These are phyloP conservation scores for Gliomastix tumulicola DNA, from an alignment of 2,329 filamentous ascomycete genomes.

Conservation along the genomic window DNA sequence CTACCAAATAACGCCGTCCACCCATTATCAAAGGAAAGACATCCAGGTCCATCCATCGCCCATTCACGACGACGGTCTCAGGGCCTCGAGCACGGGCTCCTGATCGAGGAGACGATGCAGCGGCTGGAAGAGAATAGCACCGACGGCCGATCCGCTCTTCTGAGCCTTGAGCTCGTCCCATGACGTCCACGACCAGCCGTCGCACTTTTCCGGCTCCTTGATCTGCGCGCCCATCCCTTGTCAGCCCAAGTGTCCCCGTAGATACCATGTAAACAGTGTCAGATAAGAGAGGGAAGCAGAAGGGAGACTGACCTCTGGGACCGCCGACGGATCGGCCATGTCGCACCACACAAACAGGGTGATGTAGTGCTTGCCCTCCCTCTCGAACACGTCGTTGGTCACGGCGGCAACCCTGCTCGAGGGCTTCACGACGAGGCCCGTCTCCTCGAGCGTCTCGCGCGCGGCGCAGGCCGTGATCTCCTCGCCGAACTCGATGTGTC, in stretches of 20 bases:
- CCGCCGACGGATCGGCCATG: slow-evolving; percentile 34
- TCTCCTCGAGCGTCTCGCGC: slow-evolving; percentile 66
- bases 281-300: background rate
- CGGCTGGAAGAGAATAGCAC: slow-evolving; percentile 21
- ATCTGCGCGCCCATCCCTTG: too few relatives aligned
- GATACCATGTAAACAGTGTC: too few relatives aligned
- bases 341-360: slow-evolving; percentile 60
- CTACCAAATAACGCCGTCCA: too few relatives aligned
- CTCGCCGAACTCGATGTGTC: slow-evolving; percentile 68
- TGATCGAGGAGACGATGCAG: slow-evolving; percentile 19
- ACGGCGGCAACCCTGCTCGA: slow-evolving; percentile 44
- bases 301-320: slow-evolving; percentile 42
- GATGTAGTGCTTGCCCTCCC: slow-evolving; percentile 63
- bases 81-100: slow-evolving; percentile 9
- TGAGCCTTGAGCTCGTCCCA: slow-evolving; percentile 33
- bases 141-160: slow-evolving; percentile 8
- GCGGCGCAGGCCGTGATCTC: slow-evolving; percentile 53
- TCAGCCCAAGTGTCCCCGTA: too few relatives aligned
- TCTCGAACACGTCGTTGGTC: slow-evolving; percentile 60
- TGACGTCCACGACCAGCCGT: slow-evolving; percentile 39
- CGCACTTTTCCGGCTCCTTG: slow-evolving; percentile 43
- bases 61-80: slow-evolving; percentile 8
- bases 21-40: too few relatives aligned
- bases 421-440: slow-evolving; percentile 49
- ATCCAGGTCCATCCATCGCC: too few relatives aligned